phyloP scores from a whole-genome alignment of 139 green algal species.

The Coelastrella sp. region DNA sequence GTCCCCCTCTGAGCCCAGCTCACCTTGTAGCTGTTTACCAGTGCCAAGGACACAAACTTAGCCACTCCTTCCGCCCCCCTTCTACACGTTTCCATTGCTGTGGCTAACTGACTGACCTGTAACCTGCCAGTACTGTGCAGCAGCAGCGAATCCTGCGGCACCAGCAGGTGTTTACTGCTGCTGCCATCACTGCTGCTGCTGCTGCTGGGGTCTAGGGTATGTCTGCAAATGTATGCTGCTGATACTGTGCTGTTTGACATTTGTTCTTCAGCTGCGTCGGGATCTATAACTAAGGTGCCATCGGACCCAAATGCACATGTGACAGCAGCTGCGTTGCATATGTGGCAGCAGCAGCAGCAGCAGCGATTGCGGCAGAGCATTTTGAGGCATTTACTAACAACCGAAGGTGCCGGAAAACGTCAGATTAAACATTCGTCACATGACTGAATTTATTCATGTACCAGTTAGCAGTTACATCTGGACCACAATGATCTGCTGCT shows the following conservation, averaged over 20 bases:
- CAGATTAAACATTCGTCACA: no score
- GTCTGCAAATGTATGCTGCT: conserved; percentile 53
- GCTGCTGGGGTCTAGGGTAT: background rate
- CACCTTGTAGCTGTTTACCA: conserved; percentile 55
- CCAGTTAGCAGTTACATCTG: no score
- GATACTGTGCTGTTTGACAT: conserved; percentile 7
- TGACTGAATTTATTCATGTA: no score
- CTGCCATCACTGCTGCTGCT: conserved; percentile 22
- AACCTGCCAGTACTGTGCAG: conserved; percentile 42
- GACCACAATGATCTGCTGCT: no score
- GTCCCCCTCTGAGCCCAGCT: background rate
- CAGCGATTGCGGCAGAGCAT: no score
- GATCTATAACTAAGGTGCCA: conserved; percentile 54
- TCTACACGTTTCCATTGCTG: conserved; percentile 33
- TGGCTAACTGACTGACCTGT: conserved; percentile 23
- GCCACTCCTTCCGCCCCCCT: conserved; percentile 53
- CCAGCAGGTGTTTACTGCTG: conserved; percentile 20
- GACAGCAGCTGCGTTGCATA: conserved; percentile 52
- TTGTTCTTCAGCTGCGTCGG: conserved; percentile 57
- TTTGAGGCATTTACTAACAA: no score
- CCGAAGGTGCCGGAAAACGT: no score
- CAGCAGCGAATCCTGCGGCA: conserved; percentile 22
- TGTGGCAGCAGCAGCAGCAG: conserved; percentile 8
- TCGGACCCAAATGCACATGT: conserved; percentile 39
- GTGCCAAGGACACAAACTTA: conserved; percentile 50